Base-by-base conservation (phyloP, 2,329 filamentous ascomycete genomes). In the Colletotrichum camelliae region DNA sequence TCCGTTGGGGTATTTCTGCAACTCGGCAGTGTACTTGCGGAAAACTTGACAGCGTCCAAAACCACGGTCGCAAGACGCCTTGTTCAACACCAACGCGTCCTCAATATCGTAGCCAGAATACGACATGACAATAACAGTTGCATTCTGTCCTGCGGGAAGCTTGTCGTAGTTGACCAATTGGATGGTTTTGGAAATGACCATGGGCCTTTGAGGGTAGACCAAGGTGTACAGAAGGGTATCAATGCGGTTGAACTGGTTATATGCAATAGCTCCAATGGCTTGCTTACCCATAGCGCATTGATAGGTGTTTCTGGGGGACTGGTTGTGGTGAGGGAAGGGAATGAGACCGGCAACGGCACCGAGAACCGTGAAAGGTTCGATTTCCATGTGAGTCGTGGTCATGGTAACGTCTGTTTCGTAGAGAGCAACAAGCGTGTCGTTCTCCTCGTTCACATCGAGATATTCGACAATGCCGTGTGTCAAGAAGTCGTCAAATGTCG, bases 221-320 rank as follows among this genome's bases (percentile, higher is more conserved):
- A 99, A 95, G 2, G 98, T 94, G 83, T 98, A 98, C 8, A 99
- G 91, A 18, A 99, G 89, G 0, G 96, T 98, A 82, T 99, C 97
- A 83, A 99, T 98, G 72, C 97, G 93, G 81, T 96, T 95, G 86
- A 98, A 98, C 84, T 99, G 97, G 83, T 99, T 99, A 83, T 98
- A 98, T 18, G 96, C 97, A 82, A 99, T 98, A 39, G 96, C 96
- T 39, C 97, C 97, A 83, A 99, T 98, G 52, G 97, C 97, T 94
- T 99, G 97, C 87, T 99, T 99, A 91, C 97, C 97, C 97, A 99
- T 99, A 86, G 97, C 97, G 87, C 96, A 98, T 89, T 98, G 96
- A 82, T 99, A 99, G 1, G 97, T 99, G 83, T 99, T 99, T 89
- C 97, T 91, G 12, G 97, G 97, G 18, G 97, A 99, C 84, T 99